Evolutionary conservation across 306 rosid species (phyloP).

Genomic region (Glycine soja): DNA sequence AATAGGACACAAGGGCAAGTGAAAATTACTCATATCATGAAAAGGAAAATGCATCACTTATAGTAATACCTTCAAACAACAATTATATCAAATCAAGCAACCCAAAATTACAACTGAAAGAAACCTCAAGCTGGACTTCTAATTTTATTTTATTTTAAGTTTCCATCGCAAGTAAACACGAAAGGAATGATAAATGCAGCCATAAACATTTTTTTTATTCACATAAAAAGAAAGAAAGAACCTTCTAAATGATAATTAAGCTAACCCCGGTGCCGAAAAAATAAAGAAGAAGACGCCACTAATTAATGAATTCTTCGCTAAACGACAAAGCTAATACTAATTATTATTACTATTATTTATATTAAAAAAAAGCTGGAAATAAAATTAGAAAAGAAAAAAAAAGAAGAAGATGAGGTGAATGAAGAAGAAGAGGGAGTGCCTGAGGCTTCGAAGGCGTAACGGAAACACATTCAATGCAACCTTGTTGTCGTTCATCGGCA

Average conservation of each 20-base stretch:
- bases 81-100: constrained; percentile 22
- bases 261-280: neutral
- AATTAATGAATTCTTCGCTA: constrained; percentile 40
- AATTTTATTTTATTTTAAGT: neutral
- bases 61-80: neutral
- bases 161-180: constrained; percentile 30
- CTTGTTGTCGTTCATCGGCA: constrained; percentile 74
- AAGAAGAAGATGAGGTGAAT: neutral
- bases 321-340: constrained; percentile 44
- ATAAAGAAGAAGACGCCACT: constrained; percentile 2
- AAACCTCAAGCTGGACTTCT: constrained; percentile 2
- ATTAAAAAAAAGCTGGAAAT: constrained; percentile 8
- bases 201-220: neutral
- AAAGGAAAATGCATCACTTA: constrained; percentile 39
- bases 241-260: constrained; percentile 24
- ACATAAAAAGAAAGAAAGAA: neutral
- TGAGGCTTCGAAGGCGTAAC: constrained; percentile 68
- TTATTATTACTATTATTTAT: neutral
- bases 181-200: constrained; percentile 32
- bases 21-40: constrained; percentile 36
- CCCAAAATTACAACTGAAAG: neutral
- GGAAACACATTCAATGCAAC: constrained; percentile 73
- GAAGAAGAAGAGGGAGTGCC: constrained; percentile 51
- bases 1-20: neutral
- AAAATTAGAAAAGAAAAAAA: constrained; percentile 20